Percentiles rank a stretch among this genome's conserved stretches.
Evolutionary conservation across 768 basidiomycete genomes (phyloP).

Genomic region (Russula lepida): DNA sequence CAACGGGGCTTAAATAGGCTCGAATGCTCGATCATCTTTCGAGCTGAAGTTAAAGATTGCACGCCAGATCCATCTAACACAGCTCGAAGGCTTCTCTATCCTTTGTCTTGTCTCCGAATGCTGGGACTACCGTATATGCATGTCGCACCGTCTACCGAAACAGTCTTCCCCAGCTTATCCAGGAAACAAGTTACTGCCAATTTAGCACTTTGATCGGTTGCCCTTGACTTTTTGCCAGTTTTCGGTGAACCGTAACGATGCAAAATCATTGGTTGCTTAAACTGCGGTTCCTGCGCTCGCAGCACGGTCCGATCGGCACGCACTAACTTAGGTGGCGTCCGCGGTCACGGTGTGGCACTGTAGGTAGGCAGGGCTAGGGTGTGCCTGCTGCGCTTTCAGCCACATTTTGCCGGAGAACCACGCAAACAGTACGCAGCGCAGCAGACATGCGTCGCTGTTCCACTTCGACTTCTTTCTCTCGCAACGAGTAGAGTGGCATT

Average conservation of each 20-base stretch:
- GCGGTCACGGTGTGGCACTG: background rate
- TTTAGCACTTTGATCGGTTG: too few relatives aligned
- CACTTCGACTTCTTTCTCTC: background rate
- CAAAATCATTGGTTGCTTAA: too few relatives aligned
- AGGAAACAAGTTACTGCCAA: too few relatives aligned
- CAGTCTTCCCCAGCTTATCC: too few relatives aligned
- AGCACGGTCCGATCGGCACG: too few relatives aligned
- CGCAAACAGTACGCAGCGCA: background rate
- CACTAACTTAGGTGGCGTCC: too few relatives aligned
- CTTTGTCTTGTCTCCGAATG: background rate
- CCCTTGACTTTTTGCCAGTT: too few relatives aligned
- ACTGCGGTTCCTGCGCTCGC: background rate
- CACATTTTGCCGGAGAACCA: background rate
- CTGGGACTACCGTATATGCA: background rate
- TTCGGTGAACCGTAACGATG: too few relatives aligned
- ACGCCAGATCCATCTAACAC: background rate
- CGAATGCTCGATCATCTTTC: background rate
- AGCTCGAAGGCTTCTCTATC: background rate
- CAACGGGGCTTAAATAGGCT: background rate
- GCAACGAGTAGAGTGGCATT: background rate
- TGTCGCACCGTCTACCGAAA: too few relatives aligned
- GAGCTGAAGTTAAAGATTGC: background rate
- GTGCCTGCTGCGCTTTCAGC: slow-evolving; percentile 1
- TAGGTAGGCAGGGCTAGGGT: background rate
- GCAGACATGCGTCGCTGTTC: background rate